Percentiles rank a stretch among this genome's conserved stretches.
Conservation (phyloP, 495 filamentous ascomycete genomes). For the Penicillium alfredii region DNA sequence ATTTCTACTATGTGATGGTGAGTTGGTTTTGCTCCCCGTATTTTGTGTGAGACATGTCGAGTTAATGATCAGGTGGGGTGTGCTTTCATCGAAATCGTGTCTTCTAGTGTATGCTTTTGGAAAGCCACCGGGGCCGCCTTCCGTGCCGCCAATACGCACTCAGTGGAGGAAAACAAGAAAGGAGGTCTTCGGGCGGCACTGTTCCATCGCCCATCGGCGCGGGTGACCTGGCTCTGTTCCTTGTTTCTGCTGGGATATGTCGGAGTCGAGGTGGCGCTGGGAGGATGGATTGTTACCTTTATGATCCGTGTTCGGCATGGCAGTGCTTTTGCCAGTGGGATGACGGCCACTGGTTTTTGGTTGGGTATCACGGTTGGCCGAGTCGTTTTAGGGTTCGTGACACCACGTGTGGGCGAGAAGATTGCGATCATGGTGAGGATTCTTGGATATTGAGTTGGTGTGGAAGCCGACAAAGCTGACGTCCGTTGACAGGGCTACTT, state of each 20-base stretch:
- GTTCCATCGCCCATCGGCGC: conserved; percentile 35
- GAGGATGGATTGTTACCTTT: conserved; percentile 64
- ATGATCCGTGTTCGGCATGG: conserved; percentile 56
- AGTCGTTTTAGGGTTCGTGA: conserved; percentile 57
- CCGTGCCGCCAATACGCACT: conserved; percentile 38
- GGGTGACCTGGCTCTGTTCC: conserved; percentile 70
- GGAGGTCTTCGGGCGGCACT: conserved; percentile 54
- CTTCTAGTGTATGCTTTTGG: conserved; percentile 60
- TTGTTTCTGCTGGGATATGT: conserved; percentile 76
- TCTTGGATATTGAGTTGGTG: background rate
- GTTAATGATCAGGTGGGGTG: conserved; percentile 47
- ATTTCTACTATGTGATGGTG: conserved; percentile 60
- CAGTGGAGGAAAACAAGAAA: conserved; percentile 27
- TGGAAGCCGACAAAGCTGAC: conserved; percentile 1
- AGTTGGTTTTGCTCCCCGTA: conserved; percentile 10
- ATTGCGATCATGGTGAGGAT: conserved; percentile 46
- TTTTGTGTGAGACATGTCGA: background rate
- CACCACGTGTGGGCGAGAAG: conserved; percentile 55
- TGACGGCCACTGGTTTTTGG: conserved; percentile 64
- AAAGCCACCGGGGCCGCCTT: conserved; percentile 55
- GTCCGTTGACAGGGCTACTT: conserved; percentile 41
- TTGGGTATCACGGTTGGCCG: conserved; percentile 58
- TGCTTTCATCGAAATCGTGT: conserved; percentile 53
- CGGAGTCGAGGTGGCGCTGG: conserved; percentile 78
- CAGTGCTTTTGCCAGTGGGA: conserved; percentile 49